Conservation (phyloP, 2,329 filamentous ascomycete genomes). For the Blastomyces percursus region DNA sequence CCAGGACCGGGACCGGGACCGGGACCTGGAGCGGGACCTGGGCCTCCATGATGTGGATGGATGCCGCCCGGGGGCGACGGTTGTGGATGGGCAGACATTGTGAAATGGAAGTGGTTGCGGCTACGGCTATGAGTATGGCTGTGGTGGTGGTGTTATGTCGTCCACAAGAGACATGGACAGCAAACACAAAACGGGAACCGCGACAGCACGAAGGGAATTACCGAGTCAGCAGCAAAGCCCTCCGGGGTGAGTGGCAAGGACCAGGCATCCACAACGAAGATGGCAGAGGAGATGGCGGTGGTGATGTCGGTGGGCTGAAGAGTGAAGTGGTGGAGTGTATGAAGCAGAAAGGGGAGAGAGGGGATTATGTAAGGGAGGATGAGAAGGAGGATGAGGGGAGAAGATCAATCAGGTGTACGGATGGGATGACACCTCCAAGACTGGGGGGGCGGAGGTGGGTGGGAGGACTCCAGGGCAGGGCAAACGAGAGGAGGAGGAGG, state of each 20-base stretch:
- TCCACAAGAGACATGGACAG: no score
- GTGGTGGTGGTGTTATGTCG: no score
- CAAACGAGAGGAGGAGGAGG: constrained; percentile 10
- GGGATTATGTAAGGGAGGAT: neutral
- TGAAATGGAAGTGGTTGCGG: no score
- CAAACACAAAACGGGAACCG: no score
- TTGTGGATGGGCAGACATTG: constrained; percentile 62
- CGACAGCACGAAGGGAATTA: neutral
- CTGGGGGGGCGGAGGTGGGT: neutral
- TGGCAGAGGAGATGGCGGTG: constrained; percentile 1
- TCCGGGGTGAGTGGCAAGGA: neutral
- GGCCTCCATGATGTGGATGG: constrained; percentile 52
- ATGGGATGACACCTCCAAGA: neutral
- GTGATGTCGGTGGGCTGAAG: no score
- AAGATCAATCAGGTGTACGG: neutral
- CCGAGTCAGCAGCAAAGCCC: neutral
- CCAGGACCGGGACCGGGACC: constrained; percentile 37
- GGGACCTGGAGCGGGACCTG: constrained; percentile 46
- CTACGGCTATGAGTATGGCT: no score
- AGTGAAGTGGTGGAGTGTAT: no score
- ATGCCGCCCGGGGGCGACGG: constrained; percentile 69
- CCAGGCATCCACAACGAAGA: neutral
- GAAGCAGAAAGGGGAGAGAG: neutral
- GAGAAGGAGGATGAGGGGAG: neutral
- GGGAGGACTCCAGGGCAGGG: neutral